Evolutionary conservation across 345 rosid genomes (phyloP).

Genomic region (Odontarrhena argentea): DNA sequence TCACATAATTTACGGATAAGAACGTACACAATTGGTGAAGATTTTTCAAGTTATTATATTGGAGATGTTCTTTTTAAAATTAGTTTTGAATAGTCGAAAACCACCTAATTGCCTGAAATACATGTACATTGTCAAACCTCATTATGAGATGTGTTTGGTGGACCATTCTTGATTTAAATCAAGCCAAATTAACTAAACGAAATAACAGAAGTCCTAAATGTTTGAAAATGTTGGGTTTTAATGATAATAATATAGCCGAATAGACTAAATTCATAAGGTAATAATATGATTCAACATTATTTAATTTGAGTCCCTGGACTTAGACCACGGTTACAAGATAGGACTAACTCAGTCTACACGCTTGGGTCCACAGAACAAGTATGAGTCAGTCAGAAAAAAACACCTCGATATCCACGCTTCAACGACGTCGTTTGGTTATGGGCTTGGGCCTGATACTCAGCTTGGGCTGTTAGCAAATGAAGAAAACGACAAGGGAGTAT

Average conservation of each 20-base stretch:
- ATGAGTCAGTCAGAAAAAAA: slow-evolving; percentile 11
- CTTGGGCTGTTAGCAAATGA: not conserved
- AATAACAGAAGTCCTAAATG: slow-evolving; percentile 17
- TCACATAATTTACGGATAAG: slow-evolving; percentile 22
- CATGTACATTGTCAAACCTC: slow-evolving; percentile 31
- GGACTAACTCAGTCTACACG: slow-evolving; percentile 18
- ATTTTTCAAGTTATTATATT: slow-evolving; percentile 19
- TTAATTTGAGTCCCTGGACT: not conserved
- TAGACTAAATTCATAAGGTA: not conserved
- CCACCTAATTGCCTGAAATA: slow-evolving; percentile 26
- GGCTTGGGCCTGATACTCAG: slow-evolving; percentile 20
- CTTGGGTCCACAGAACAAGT: slow-evolving; percentile 15
- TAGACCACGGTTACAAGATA: slow-evolving; percentile 9
- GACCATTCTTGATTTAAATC: slow-evolving; percentile 25
- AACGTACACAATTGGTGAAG: slow-evolving; percentile 10
- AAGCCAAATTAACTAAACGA: slow-evolving; percentile 12
- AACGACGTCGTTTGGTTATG: not conserved
- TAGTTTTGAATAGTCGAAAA: slow-evolving; percentile 23
- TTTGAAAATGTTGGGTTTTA: not conserved
- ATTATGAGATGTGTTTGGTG: slow-evolving; percentile 35
- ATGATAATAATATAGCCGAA: not conserved
- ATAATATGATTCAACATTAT: not conserved
- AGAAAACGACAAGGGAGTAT: not conserved
- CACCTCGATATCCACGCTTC: not conserved
- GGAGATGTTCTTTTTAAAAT: not conserved